Percentiles rank a stretch among this genome's conserved stretches.
Evolutionary conservation across 805 yeast species (phyloP).

Genomic region (Candida pini): DNA sequence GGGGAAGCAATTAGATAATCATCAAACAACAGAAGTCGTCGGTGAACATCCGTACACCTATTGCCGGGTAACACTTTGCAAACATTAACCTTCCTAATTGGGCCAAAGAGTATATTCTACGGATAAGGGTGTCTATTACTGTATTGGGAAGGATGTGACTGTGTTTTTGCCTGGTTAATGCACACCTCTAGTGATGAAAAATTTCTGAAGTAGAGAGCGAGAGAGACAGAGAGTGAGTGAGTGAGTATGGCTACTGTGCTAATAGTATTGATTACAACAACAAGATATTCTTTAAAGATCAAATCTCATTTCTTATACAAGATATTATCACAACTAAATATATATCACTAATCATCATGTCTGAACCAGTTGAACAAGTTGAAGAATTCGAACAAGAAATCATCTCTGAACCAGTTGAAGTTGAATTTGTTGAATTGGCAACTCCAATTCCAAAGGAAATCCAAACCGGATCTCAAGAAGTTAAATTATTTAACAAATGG

Average conservation of each 20-base stretch:
- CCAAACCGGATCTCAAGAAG: conserved; percentile 92
- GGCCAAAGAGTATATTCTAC: conserved; percentile 22
- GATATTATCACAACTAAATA: neutral
- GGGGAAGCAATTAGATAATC: no score
- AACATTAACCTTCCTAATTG: conserved; percentile 23
- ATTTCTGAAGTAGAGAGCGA: no score
- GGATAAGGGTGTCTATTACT: conserved; percentile 15
- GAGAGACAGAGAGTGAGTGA: no score
- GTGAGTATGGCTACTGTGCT: no score
- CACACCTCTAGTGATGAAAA: no score
- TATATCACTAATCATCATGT: conserved; percentile 39
- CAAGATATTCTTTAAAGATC: no score
- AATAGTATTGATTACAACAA: no score
- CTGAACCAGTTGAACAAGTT: conserved; percentile 52
- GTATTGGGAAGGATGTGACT: conserved; percentile 15
- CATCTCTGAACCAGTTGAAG: conserved; percentile 78
- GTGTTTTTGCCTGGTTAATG: no score
- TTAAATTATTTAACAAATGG: conserved; percentile 99
- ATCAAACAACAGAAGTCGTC: neutral
- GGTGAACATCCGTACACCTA: neutral
- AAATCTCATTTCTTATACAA: neutral
- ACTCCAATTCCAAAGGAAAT: conserved; percentile 96
- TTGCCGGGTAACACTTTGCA: conserved; percentile 17
- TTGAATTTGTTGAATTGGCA: conserved; percentile 79
- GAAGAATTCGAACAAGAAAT: conserved; percentile 55